These are phyloP conservation scores for Boletus pseudopeckii DNA, from an alignment of 768 basidiomycete genomes.

Conservation along the genomic window DNA sequence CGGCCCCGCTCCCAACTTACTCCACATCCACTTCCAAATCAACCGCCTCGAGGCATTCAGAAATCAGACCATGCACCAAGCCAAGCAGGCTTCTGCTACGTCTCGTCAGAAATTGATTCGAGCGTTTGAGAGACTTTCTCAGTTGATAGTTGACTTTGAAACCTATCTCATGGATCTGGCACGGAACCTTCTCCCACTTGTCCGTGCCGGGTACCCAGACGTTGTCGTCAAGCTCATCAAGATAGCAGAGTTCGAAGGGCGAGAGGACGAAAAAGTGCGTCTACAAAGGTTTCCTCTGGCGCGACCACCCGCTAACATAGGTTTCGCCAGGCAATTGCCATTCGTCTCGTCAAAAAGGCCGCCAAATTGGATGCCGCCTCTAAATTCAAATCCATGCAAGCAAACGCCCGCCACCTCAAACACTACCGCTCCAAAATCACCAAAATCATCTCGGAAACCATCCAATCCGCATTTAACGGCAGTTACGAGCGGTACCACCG, in stretches of 20 bases:
- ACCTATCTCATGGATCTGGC: slow-evolving; percentile 77
- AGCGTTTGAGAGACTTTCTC: slow-evolving; percentile 84
- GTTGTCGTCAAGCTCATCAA: slow-evolving; percentile 93
- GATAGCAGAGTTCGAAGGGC: slow-evolving; percentile 89
- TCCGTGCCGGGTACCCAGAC: slow-evolving; percentile 71
- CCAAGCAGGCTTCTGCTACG: slow-evolving; percentile 72
- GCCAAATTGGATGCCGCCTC: slow-evolving; percentile 90
- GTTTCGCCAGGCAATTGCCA: slow-evolving; percentile 73
- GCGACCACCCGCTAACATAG: neutral
- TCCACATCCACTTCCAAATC: slow-evolving; percentile 87
- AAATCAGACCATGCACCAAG: slow-evolving; percentile 92
- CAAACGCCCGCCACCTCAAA: slow-evolving; percentile 89
- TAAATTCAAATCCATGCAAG: slow-evolving; percentile 91
- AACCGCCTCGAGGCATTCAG: slow-evolving; percentile 91
- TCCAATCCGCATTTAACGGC: slow-evolving; percentile 65
- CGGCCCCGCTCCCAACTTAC: slow-evolving; percentile 84
- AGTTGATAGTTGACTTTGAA: slow-evolving; percentile 79
- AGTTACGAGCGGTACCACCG: slow-evolving; percentile 60
- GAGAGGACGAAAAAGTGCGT: slow-evolving; percentile 90
- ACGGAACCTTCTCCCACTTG: slow-evolving; percentile 71
- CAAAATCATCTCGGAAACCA: slow-evolving; percentile 75
- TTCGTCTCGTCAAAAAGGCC: slow-evolving; percentile 91
- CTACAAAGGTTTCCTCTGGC: neutral
- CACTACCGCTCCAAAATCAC: slow-evolving; percentile 90
- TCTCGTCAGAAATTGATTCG: slow-evolving; percentile 66